Percentiles rank a stretch among this genome's conserved stretches.
phyloP scores from a whole-genome alignment of 345 rosid genomes.

The Eutrema heterophyllum region DNA sequence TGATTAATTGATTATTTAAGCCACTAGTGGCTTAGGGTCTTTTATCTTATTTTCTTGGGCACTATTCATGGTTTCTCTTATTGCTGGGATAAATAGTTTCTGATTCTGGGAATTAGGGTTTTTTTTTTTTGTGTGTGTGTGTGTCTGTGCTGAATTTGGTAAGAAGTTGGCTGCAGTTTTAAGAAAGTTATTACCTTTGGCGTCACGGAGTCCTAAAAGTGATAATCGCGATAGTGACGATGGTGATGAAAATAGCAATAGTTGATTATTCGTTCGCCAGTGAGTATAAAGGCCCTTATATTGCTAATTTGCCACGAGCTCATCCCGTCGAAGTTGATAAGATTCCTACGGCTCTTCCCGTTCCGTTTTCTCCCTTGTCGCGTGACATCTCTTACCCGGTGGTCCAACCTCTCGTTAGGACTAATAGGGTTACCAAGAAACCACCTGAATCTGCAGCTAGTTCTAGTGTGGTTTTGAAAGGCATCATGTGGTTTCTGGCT shows the following conservation, averaged over 20 bases:
- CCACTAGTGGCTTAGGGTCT: slow-evolving; percentile 1
- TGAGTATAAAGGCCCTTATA: slow-evolving; percentile 71
- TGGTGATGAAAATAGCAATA: slow-evolving; percentile 35
- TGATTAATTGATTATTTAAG: slow-evolving; percentile 7
- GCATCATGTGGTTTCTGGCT: no score
- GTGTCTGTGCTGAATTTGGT: not conserved
- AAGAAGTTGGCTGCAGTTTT: slow-evolving; percentile 45
- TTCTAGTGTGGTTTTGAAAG: no score
- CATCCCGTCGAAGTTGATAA: slow-evolving; percentile 50
- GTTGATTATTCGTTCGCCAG: slow-evolving; percentile 67
- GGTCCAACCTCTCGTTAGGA: slow-evolving; percentile 47
- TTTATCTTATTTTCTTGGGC: not conserved
- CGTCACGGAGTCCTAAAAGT: slow-evolving; percentile 28
- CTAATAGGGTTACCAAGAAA: slow-evolving; percentile 22
- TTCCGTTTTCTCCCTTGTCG: slow-evolving; percentile 32
- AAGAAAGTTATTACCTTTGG: slow-evolving; percentile 48
- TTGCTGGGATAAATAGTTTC: not conserved
- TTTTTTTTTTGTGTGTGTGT: not conserved
- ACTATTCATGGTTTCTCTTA: slow-evolving; percentile 1
- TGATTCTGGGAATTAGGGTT: no score
- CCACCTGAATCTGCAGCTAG: not conserved
- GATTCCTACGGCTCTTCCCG: slow-evolving; percentile 60
- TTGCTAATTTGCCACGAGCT: slow-evolving; percentile 51
- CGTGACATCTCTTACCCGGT: slow-evolving; percentile 46
- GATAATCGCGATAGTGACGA: slow-evolving; percentile 30